Evolutionary conservation across 208 protist species (phyloP), one percentile per base, ranked within the genome.

Genomic region (Tritrichomonas musculus): DNA sequence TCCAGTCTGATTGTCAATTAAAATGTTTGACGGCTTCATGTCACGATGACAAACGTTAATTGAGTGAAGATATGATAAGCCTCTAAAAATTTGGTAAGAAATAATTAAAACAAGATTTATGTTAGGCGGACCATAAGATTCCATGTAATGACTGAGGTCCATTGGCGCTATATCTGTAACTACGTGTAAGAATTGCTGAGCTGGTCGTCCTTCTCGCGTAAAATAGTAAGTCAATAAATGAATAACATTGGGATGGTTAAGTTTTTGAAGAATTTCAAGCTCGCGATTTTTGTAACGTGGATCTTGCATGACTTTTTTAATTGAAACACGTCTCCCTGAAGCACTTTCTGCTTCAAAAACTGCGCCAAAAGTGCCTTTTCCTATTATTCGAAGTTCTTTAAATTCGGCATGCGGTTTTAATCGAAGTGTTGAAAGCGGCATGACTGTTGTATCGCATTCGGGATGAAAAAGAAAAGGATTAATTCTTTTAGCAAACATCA

Each of bases 271-370:
- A 11, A 88, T 88, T 47, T 25, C 9, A n/a, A 88, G 77, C 27
- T 88, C 77, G 53, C 77, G 33, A 36, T 88, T 88, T 88, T 88
- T 88, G 30, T 88, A 88, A 4, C 41, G 25, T 50, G 77, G 77
- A 30, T 88, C 77, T 20, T 88, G 77, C 1, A 49, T 8, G 1
- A 88, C 77, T 57, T 88, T 88, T 60, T 60, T 60, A 17, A 60
- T 60, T 60, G 53, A 60, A 22, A 60, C 53, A 22, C 53, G 5
- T 60, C 53, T 5, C 5, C 53, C 5, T 5, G 11, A 60, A 17
- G 53, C 53, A 17, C 53, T 60, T 60, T 60, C 53, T 60, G 53
- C 77, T 60, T 88, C 47, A n/a, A 88, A 88, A 36, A 88, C 47
- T 27, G 47, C 44, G n/a, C 77, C 77, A 36, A 88, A 88, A 57